Percentiles rank a stretch among this genome's conserved stretches.
phyloP scores from a whole-genome alignment of 495 filamentous ascomycete genomes.

The Talaromyces stipitatus region DNA sequence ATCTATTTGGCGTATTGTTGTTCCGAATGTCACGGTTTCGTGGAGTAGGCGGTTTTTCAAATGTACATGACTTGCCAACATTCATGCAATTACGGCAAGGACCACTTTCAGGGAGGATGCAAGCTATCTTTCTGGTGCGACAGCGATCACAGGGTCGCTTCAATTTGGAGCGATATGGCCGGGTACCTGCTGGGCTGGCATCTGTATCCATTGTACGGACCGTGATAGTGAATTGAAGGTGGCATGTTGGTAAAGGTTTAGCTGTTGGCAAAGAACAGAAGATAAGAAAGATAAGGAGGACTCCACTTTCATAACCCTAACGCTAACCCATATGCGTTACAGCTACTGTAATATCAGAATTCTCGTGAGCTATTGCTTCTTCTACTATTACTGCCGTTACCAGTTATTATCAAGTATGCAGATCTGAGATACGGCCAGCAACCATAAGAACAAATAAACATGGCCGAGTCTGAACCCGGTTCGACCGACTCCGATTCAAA shows the following conservation, averaged over 20 bases:
- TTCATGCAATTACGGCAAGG: constrained; percentile 4
- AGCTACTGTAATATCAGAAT: too few species aligned
- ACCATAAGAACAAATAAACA: too few species aligned
- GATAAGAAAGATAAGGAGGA: background rate
- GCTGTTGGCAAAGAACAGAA: background rate
- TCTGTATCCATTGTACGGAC: background rate
- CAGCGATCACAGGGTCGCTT: constrained; percentile 32
- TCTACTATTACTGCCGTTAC: too few species aligned
- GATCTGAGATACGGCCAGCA: too few species aligned
- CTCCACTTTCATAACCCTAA: background rate
- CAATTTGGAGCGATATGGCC: constrained; percentile 31
- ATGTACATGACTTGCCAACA: background rate
- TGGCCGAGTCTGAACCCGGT: background rate
- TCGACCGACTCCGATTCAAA: background rate
- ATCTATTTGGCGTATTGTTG: background rate
- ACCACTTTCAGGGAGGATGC: constrained; percentile 6
- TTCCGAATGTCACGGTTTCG: background rate
- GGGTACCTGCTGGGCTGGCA: constrained; percentile 5
- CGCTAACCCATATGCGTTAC: background rate
- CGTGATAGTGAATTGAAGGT: background rate
- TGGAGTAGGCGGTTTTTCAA: background rate
- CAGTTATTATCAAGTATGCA: too few species aligned
- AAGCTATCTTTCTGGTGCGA: constrained; percentile 28
- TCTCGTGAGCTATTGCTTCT: too few species aligned
- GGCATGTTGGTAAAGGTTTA: background rate